Evolutionary conservation across 2,329 filamentous ascomycete species (phyloP), one percentile per base, ranked within the genome.

Genomic region (Neurospora sp.): DNA sequence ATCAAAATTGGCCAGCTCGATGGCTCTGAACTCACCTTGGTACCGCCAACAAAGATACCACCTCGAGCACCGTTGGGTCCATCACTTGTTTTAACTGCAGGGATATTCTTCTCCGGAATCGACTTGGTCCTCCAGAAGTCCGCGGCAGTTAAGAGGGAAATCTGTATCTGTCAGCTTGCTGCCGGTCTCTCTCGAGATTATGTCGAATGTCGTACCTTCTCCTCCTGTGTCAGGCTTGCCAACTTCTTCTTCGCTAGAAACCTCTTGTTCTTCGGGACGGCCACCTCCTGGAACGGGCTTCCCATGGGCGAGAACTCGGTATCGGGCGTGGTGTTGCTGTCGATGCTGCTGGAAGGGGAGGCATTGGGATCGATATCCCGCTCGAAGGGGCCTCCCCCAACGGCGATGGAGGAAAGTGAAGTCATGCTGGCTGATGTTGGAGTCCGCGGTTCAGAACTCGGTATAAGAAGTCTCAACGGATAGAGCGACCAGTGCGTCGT

Each of bases 91-190:
- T 91, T 90, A 71, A 91, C 83, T 0, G 87, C 83, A 1, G 89
- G 88, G 37, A 91, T 87, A 6, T 85, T 85, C 74, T 90, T 88
- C 41, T 85, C 83, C 2, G 86, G 84, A 68, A 92, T 86, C 0
- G 88, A 79, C 70, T 85, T 87, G 2, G 89, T 91, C 72, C 89
- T 87, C 90, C 89, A 92, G 76, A 91, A 91, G 76, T 92, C 89
- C 28, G 85, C 86, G 11, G 86, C 88, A 19, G 86, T 86, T 28
- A 89, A 81, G 1, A 89, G 79, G 3, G 87, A 88, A 52, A 89
- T 82, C 85, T 89, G 71, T 36, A 17, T 71, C 66, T 71, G 73
- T 74, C 67, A 72, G 67, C n/a, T 52, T 10, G 28, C 37, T 62
- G 8, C 5, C 6, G 19, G 46, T 52, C 11, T 6, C 43, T 1